A percentile compares a stretch with the other conserved stretches of the same genome.
Conservation (phyloP, 2,329 filamentous ascomycete genomes). For the Zarea fungicola region DNA sequence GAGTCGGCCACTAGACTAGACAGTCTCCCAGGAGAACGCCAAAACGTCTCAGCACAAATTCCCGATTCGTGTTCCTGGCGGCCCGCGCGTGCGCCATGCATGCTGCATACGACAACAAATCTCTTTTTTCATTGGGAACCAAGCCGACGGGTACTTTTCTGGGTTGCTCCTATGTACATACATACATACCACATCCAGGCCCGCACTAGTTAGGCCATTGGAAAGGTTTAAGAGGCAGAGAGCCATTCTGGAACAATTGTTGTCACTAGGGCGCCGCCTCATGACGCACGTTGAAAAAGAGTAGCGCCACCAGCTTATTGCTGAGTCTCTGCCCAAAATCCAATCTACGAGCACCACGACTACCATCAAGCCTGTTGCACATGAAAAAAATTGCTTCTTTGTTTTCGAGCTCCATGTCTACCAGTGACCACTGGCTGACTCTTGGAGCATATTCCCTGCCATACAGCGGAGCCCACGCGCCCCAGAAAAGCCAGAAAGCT, state of each 20-base stretch:
- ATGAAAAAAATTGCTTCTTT: no score
- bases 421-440: no score
- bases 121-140: no score
- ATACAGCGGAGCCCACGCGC: no score
- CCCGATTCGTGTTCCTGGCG: background rate
- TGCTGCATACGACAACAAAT: no score
- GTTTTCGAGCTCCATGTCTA: no score
- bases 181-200: background rate
- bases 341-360: background rate
- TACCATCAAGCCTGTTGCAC: background rate
- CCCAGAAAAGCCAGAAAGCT: no score
- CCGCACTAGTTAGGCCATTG: background rate
- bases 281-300: background rate
- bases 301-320: background rate
- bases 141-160: no score
- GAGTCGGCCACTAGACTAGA: no score
- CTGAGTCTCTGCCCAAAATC: background rate
- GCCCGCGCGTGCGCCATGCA: background rate
- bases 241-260: background rate
- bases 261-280: background rate
- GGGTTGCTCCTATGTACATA: no score
- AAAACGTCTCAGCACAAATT: background rate
- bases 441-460: no score
- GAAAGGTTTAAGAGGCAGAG: background rate
- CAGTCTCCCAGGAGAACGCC: no score